These are phyloP conservation scores for Exophiala alcalophila DNA, from an alignment of 2,329 filamentous ascomycete genomes.

Conservation along the genomic window DNA sequence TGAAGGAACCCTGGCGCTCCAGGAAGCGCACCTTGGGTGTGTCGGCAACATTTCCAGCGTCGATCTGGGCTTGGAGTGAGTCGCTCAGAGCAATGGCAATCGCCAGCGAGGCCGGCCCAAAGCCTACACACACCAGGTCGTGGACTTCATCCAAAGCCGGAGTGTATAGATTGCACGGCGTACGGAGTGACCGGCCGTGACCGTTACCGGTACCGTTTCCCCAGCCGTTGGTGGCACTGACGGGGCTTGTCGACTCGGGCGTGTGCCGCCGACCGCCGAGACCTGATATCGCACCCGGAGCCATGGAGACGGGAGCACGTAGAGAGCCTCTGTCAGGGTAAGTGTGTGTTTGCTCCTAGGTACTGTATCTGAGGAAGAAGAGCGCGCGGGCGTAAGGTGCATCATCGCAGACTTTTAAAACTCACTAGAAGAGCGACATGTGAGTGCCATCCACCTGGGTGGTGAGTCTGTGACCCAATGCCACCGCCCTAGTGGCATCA, in stretches of 20 bases:
- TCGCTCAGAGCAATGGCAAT: slow-evolving; percentile 89
- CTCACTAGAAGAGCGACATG: too few relatives aligned
- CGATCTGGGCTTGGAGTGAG: slow-evolving; percentile 35
- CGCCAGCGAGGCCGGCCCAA: slow-evolving; percentile 85
- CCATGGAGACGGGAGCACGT: slow-evolving; percentile 10
- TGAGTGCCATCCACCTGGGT: not conserved
- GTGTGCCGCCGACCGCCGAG: not conserved
- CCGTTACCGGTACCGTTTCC: not conserved
- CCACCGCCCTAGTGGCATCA: too few relatives aligned
- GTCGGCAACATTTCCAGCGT: slow-evolving; percentile 41
- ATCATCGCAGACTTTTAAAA: not conserved
- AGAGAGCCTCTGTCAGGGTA: too few relatives aligned
- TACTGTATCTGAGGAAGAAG: too few relatives aligned
- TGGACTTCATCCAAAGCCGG: slow-evolving; percentile 58
- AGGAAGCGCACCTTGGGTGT: slow-evolving; percentile 77
- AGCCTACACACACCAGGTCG: slow-evolving; percentile 87
- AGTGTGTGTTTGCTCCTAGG: too few relatives aligned
- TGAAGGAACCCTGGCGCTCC: slow-evolving; percentile 78
- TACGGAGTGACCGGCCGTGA: not conserved
- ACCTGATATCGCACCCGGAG: slow-evolving; percentile 9
- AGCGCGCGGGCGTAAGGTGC: too few relatives aligned
- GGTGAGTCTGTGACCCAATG: too few relatives aligned
- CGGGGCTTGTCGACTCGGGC: slow-evolving; percentile 2
- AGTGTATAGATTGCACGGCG: slow-evolving; percentile 12
- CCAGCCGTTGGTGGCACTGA: slow-evolving; percentile 7